These are phyloP conservation scores for Kurtzmaniella quercitrusa DNA, from an alignment of 1,139 yeast genomes.

Conservation along the genomic window DNA sequence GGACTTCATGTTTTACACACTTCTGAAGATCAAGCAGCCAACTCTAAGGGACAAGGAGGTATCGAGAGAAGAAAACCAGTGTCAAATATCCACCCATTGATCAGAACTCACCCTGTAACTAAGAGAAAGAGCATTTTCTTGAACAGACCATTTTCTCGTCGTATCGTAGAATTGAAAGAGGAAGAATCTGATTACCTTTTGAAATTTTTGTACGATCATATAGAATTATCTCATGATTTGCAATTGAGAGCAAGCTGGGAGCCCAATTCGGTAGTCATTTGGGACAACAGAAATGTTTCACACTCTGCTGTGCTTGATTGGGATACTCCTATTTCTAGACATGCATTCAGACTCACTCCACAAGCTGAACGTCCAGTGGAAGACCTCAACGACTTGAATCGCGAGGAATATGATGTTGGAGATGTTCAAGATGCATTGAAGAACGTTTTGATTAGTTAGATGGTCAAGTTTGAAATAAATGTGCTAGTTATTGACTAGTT, in stretches of 20 bases:
- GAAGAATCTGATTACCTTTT: slow-evolving; percentile 53
- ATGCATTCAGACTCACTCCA: slow-evolving; percentile 27
- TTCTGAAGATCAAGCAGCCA: slow-evolving; percentile 64
- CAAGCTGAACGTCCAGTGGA: slow-evolving; percentile 44
- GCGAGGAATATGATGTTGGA: slow-evolving; percentile 34
- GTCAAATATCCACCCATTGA: slow-evolving; percentile 49
- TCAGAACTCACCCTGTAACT: slow-evolving; percentile 56
- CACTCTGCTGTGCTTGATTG: slow-evolving; percentile 16
- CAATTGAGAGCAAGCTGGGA: slow-evolving; percentile 59
- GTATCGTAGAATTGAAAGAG: slow-evolving; percentile 50
- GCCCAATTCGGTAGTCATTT: slow-evolving; percentile 33
- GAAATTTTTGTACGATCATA: slow-evolving; percentile 45
- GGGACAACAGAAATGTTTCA: slow-evolving; percentile 14
- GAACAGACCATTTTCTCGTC: slow-evolving; percentile 50
- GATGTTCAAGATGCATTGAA: slow-evolving; percentile 36
- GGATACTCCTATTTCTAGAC: slow-evolving; percentile 14
- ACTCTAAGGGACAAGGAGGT: slow-evolving; percentile 37
- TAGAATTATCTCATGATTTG: slow-evolving; percentile 47
- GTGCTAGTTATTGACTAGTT: no score
- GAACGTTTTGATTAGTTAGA: slow-evolving; percentile 4
- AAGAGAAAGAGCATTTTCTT: slow-evolving; percentile 48
- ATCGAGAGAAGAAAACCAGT: slow-evolving; percentile 41
- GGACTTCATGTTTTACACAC: slow-evolving; percentile 62
- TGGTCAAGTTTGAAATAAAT: neutral
- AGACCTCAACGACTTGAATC: slow-evolving; percentile 29